A percentile compares a stretch with the other conserved stretches of the same genome.
Evolutionary conservation across 2,329 filamentous ascomycete genomes (phyloP).

Genomic region (Ascocoryne sarcoides): DNA sequence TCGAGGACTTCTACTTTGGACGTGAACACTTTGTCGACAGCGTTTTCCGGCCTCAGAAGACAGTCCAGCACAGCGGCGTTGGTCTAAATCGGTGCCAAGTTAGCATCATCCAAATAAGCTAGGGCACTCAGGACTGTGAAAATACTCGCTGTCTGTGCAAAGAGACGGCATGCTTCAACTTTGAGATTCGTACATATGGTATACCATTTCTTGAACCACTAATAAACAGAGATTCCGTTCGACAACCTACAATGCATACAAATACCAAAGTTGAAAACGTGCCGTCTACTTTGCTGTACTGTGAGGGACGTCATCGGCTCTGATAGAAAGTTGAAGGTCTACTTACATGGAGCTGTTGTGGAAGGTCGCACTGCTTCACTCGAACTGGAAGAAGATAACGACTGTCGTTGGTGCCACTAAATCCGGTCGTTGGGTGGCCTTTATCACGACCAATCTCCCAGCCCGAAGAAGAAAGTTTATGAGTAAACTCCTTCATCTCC

Average conservation of each 20-base stretch:
- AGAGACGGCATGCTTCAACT: too few species aligned
- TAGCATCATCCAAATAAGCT: too few species aligned
- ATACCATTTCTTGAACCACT: too few species aligned
- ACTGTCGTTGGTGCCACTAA: slow-evolving; percentile 63
- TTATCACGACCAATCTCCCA: slow-evolving; percentile 51
- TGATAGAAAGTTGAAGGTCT: not conserved
- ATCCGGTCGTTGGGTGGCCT: slow-evolving; percentile 49
- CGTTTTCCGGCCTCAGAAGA: slow-evolving; percentile 48
- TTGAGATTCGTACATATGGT: too few species aligned
- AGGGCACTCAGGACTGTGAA: too few species aligned
- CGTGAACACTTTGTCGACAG: slow-evolving; percentile 26
- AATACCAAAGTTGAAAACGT: too few species aligned
- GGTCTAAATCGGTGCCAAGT: slow-evolving; percentile 41
- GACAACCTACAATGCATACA: too few species aligned
- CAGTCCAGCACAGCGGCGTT: slow-evolving; percentile 57
- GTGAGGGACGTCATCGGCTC: not conserved
- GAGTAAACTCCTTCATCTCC: slow-evolving; percentile 52
- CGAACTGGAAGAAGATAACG: slow-evolving; percentile 46
- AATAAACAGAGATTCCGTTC: too few species aligned
- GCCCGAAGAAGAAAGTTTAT: slow-evolving; percentile 55
- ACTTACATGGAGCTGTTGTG: slow-evolving; percentile 31
- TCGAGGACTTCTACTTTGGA: slow-evolving; percentile 18
- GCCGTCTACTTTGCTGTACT: too few species aligned
- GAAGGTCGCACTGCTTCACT: slow-evolving; percentile 47
- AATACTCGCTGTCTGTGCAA: too few species aligned